phyloP scores from a whole-genome alignment of 208 protist genomes.

The Leishmania martiniquensis region DNA sequence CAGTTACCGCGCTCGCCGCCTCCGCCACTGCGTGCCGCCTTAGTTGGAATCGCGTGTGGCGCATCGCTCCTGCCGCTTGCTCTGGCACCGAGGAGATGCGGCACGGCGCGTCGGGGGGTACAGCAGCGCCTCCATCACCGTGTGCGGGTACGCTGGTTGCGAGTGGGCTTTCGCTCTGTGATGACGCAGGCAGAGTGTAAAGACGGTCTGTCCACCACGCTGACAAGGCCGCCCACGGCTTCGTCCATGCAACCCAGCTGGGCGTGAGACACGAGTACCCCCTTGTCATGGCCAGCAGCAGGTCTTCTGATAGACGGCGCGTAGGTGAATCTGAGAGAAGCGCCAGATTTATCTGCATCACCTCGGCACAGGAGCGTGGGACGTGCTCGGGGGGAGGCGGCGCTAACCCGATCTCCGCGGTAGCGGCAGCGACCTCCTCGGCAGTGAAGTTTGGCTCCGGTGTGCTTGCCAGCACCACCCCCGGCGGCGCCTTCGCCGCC shows the following conservation, averaged over 20 bases:
- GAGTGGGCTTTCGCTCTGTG: not conserved
- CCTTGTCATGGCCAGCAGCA: conserved; percentile 43
- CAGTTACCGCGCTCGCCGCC: not conserved
- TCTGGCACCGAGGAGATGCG: conserved; percentile 9
- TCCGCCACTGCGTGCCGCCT: not conserved
- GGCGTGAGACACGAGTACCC: conserved; percentile 72
- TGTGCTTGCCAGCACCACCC: conserved; percentile 11
- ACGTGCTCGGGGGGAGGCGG: not conserved
- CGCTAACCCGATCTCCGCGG: not conserved
- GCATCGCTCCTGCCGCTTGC: conserved; percentile 20
- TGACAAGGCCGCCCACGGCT: conserved; percentile 67
- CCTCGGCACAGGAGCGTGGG: not conserved
- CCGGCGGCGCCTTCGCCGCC: conserved; percentile 17
- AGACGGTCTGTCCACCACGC: conserved; percentile 37
- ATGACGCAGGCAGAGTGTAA: not conserved
- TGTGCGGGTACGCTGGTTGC: not conserved
- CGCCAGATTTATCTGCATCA: conserved; percentile 5
- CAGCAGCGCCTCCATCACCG: not conserved
- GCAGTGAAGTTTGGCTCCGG: conserved; percentile 7
- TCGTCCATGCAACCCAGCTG: conserved; percentile 80
- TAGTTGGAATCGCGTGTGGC: conserved; percentile 23
- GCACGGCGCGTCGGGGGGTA: not conserved
- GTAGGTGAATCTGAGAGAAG: conserved; percentile 7
- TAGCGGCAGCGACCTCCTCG: not conserved
- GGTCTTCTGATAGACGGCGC: conserved; percentile 34